Evolutionary conservation across 192 early-diverging fungal genomes (phyloP).

Genomic region (Coemansia sp.): DNA sequence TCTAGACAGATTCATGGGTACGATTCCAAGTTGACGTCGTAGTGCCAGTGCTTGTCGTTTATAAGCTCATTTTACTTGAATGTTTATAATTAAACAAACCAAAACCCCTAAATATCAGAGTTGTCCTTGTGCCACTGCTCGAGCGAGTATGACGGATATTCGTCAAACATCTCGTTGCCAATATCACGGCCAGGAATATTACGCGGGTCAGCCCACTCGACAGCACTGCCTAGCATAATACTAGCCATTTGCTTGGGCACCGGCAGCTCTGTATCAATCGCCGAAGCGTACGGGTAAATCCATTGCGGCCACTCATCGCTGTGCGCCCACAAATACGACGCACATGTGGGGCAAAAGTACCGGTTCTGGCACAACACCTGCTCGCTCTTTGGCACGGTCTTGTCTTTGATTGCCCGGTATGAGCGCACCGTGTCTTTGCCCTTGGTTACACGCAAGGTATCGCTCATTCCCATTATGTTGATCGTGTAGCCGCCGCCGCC

Average conservation of each 20-base stretch:
- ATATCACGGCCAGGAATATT: slow-evolving; percentile 3
- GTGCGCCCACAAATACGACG: slow-evolving; percentile 54
- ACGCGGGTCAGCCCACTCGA: slow-evolving; percentile 54
- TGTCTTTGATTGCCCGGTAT: slow-evolving; percentile 52
- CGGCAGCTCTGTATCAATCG: slow-evolving; percentile 60
- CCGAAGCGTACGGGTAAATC: slow-evolving; percentile 56
- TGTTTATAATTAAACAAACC: too few relatives aligned
- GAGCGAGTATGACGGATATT: slow-evolving; percentile 57
- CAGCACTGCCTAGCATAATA: slow-evolving; percentile 52
- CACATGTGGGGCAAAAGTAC: slow-evolving; percentile 61
- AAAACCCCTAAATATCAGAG: slow-evolving; percentile 8
- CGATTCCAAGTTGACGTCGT: too few relatives aligned
- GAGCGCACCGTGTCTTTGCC: slow-evolving; percentile 37
- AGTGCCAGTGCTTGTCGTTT: too few relatives aligned
- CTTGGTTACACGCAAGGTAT: slow-evolving; percentile 33
- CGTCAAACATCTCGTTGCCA: slow-evolving; percentile 43
- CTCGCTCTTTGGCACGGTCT: slow-evolving; percentile 27
- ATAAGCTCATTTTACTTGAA: slow-evolving; percentile 8
- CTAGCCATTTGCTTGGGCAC: slow-evolving; percentile 29
- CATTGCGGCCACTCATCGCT: slow-evolving; percentile 24
- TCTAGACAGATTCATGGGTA: too few relatives aligned
- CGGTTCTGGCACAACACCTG: slow-evolving; percentile 55
- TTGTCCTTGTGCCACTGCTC: slow-evolving; percentile 61
- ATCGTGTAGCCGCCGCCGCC: slow-evolving; percentile 60
- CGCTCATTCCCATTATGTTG: slow-evolving; percentile 58